Conservation (phyloP, 164 flowering plant species). For the Protea cynaroides region DNA sequence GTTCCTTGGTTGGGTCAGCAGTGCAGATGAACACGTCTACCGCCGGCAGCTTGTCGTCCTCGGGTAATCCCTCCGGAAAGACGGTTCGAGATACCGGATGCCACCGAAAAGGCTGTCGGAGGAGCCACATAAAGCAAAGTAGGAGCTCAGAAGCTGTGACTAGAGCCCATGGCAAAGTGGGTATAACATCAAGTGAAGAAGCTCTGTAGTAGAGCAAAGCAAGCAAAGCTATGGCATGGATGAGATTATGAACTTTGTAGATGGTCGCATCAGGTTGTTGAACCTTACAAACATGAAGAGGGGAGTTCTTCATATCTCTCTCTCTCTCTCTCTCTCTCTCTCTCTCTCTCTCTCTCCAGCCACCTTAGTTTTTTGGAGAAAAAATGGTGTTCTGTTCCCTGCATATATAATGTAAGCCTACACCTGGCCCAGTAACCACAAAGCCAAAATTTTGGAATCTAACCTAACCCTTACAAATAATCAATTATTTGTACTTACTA, state of each 20-base stretch:
- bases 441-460: too few species aligned
- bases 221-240: neutral
- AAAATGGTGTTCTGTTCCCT: too few species aligned
- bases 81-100: conserved; percentile 8
- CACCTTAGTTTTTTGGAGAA: too few species aligned
- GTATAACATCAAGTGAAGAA: neutral
- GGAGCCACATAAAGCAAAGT: neutral
- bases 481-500: too few species aligned
- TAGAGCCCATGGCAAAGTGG: neutral
- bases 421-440: too few species aligned
- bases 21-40: conserved; percentile 25
- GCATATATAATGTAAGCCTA: too few species aligned
- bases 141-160: neutral
- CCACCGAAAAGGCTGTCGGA: conserved; percentile 7
- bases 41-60: conserved; percentile 10
- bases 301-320: neutral
- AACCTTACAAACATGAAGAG: neutral
- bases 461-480: too few species aligned
- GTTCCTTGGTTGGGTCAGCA: conserved; percentile 25
- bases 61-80: conserved; percentile 3
- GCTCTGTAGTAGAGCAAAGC: neutral
- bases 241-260: neutral
- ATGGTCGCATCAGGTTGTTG: neutral
- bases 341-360: too few species aligned
- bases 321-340: neutral